Conservation (phyloP, 306 rosid species). For the Inga oerstediana region DNA sequence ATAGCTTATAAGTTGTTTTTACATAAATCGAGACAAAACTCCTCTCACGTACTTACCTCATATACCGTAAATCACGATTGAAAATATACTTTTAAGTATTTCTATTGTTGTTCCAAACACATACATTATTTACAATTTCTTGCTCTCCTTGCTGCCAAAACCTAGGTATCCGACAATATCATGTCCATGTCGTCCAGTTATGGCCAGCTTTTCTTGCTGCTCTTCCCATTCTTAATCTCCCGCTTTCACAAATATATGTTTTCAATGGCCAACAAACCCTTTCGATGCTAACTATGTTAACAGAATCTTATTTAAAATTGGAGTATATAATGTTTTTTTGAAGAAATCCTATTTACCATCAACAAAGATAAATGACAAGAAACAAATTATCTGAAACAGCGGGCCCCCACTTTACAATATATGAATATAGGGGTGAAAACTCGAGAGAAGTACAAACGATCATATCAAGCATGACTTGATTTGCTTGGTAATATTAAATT, state of each 20-base stretch:
- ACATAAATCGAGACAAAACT: too few relatives aligned
- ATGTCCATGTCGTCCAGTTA: slow-evolving; percentile 66
- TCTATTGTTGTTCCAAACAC: too few relatives aligned
- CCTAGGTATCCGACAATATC: slow-evolving; percentile 55
- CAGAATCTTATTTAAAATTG: too few relatives aligned
- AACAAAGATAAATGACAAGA: not conserved
- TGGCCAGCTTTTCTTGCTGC: slow-evolving; percentile 65
- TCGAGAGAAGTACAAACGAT: too few relatives aligned
- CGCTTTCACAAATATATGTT: slow-evolving; percentile 23
- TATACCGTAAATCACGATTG: too few relatives aligned
- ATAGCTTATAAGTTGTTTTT: too few relatives aligned
- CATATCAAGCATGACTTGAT: not conserved
- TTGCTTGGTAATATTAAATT: not conserved
- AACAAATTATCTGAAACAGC: not conserved
- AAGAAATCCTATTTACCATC: not conserved
- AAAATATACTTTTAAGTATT: too few relatives aligned
- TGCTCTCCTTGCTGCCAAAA: slow-evolving; percentile 55
- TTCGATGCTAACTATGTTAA: too few relatives aligned
- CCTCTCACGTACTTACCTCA: too few relatives aligned
- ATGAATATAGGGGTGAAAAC: too few relatives aligned
- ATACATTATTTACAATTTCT: not conserved
- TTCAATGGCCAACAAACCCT: not conserved
- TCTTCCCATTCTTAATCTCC: slow-evolving; percentile 69
- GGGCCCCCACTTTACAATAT: too few relatives aligned
- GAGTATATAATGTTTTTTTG: too few relatives aligned